A percentile compares a stretch with the other conserved stretches of the same genome.
Conservation (phyloP, 1,284 basidiomycete species). For the Leccinum cinnamomeum region DNA sequence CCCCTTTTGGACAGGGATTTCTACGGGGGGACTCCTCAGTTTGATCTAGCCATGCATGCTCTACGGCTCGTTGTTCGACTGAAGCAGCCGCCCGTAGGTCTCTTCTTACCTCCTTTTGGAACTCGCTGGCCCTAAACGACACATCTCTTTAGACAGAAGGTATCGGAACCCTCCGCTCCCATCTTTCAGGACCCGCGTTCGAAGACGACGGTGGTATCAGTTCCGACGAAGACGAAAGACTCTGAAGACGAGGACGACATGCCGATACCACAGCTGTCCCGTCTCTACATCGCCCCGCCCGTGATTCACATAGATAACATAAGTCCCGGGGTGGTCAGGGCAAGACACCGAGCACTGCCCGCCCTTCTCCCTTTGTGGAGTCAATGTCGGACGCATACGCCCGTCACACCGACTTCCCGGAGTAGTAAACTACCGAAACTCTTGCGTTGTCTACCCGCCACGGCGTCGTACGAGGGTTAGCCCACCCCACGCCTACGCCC, state of each 20-base stretch:
- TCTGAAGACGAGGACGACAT: conserved; percentile 31
- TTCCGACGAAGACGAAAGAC: conserved; percentile 53
- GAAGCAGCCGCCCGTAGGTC: conserved; percentile 59
- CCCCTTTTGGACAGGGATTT: no score
- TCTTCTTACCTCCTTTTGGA: conserved; percentile 4
- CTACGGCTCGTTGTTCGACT: no score
- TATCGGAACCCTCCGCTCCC: conserved; percentile 80
- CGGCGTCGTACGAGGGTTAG: conserved; percentile 28
- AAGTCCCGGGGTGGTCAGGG: conserved; percentile 11
- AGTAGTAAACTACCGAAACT: conserved; percentile 38
- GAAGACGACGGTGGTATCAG: conserved; percentile 81
- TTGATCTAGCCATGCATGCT: no score
- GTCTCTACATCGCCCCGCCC: conserved; percentile 33
- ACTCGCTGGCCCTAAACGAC: background rate
- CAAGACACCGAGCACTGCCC: conserved; percentile 26
- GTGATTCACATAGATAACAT: conserved; percentile 19
- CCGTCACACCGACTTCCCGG: conserved; percentile 23
- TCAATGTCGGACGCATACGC: conserved; percentile 9
- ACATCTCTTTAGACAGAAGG: conserved; percentile 68
- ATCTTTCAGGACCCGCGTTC: conserved; percentile 55
- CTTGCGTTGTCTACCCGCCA: conserved; percentile 32
- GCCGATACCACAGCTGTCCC: conserved; percentile 18
- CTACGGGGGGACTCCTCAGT: no score
- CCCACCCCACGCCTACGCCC: conserved; percentile 29
- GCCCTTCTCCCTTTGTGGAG: conserved; percentile 24